phyloP scores from a whole-genome alignment of 345 rosid genomes.

The Pelargonium nanum region DNA sequence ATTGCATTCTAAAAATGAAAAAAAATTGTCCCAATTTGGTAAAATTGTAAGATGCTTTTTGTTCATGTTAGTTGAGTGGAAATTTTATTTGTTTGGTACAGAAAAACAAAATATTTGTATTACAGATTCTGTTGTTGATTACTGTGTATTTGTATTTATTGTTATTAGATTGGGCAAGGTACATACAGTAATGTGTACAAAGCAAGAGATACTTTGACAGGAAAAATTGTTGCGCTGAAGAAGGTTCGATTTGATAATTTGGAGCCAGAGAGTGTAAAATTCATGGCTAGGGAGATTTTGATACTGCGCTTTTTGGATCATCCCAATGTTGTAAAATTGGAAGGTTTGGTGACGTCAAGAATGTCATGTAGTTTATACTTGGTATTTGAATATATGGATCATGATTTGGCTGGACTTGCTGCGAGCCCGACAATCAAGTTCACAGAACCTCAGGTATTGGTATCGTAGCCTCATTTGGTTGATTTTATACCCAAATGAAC shows the following conservation, averaged over 20 bases:
- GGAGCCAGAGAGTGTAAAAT: slow-evolving; percentile 83
- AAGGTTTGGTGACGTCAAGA: slow-evolving; percentile 70
- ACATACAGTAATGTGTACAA: slow-evolving; percentile 89
- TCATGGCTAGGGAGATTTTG: slow-evolving; percentile 78
- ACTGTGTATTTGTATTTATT: background rate
- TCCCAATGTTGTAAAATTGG: slow-evolving; percentile 62
- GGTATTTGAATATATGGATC: slow-evolving; percentile 70
- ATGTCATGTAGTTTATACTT: slow-evolving; percentile 82
- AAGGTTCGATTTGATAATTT: slow-evolving; percentile 73
- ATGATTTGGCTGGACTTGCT: slow-evolving; percentile 78
- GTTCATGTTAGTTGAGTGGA: background rate
- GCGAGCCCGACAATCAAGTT: slow-evolving; percentile 60
- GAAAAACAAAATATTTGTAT: too few species aligned
- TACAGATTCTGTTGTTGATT: background rate
- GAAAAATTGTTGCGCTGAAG: slow-evolving; percentile 68
- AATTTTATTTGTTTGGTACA: too few species aligned
- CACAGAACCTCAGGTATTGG: slow-evolving; percentile 53
- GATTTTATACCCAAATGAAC: background rate
- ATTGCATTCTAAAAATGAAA: too few species aligned
- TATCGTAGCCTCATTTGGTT: background rate
- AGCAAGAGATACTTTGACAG: slow-evolving; percentile 68
- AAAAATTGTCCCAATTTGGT: background rate
- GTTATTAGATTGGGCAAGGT: slow-evolving; percentile 63
- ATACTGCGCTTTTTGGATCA: slow-evolving; percentile 65
- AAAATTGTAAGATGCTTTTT: background rate